phyloP scores from a whole-genome alignment of 2,329 filamentous ascomycete genomes.

The Colletotrichum incanum region DNA sequence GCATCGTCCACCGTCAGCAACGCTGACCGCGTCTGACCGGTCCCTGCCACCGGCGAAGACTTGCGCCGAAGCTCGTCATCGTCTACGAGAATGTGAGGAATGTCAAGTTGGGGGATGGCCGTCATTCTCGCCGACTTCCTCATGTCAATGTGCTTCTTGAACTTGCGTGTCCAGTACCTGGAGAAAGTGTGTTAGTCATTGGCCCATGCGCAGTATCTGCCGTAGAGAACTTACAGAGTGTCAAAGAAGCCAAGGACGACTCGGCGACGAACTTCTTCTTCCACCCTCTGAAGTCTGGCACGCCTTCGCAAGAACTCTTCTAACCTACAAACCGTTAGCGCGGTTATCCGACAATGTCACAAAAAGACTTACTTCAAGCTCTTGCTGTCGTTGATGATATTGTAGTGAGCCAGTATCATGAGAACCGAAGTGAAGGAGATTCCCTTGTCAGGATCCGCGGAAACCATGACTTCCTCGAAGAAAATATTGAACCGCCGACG shows the following conservation, averaged over 20 bases:
- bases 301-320: constrained; percentile 95
- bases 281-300: constrained; percentile 90
- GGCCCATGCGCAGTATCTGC: constrained; percentile 40
- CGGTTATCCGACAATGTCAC: too few species aligned
- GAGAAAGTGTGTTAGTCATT: constrained; percentile 21
- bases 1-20: constrained; percentile 56
- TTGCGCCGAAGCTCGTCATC: constrained; percentile 64
- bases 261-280: constrained; percentile 92
- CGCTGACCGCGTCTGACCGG: constrained; percentile 48
- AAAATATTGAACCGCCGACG: constrained; percentile 92
- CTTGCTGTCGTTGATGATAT: constrained; percentile 98
- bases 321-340: constrained; percentile 67
- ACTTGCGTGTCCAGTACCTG: constrained; percentile 86
- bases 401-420: constrained; percentile 98
- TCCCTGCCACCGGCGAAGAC: constrained; percentile 45
- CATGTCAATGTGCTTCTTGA: constrained; percentile 81
- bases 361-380: constrained; percentile 78
- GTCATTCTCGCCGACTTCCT: constrained; percentile 85
- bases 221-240: constrained; percentile 74
- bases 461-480: constrained; percentile 96
- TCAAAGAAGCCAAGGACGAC: constrained; percentile 97
- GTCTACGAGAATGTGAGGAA: constrained; percentile 93
- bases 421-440: constrained; percentile 93
- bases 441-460: constrained; percentile 88
- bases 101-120: constrained; percentile 82